Percentiles rank a stretch among this genome's conserved stretches.
These are phyloP conservation scores for Aspergillus brasiliensis DNA, from an alignment of 2,329 filamentous ascomycete genomes.

Conservation along the genomic window DNA sequence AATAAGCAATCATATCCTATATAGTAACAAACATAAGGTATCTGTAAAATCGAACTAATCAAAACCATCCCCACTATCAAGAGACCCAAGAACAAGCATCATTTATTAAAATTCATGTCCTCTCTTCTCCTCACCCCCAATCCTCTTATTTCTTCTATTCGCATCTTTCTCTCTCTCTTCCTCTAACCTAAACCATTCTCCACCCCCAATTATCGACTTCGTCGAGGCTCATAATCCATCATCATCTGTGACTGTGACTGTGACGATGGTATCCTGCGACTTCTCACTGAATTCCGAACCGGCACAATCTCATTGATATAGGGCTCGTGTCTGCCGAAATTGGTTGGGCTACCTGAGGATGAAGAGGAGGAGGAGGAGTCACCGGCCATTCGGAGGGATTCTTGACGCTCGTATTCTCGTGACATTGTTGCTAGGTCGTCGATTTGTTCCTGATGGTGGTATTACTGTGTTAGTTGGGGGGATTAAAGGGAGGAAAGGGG, in stretches of 20 bases:
- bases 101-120: neutral
- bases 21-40: neutral
- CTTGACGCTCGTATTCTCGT: conserved; percentile 51
- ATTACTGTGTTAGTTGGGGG: conserved; percentile 12
- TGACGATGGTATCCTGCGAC: conserved; percentile 28
- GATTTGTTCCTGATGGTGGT: conserved; percentile 52
- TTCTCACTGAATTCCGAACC: conserved; percentile 30
- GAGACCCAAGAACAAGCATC: neutral
- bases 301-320: conserved; percentile 49
- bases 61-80: neutral
- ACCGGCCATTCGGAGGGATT: conserved; percentile 47
- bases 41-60: neutral
- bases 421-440: conserved; percentile 52
- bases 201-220: conserved; percentile 14
- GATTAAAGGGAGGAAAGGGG: neutral
- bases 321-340: conserved; percentile 32
- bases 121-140: conserved; percentile 21
- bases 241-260: too few relatives aligned
- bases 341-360: too few relatives aligned
- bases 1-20: neutral
- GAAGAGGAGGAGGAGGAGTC: too few relatives aligned
- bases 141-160: too few relatives aligned
- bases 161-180: too few relatives aligned
- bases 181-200: too few relatives aligned
- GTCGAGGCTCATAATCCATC: conserved; percentile 34